These are phyloP conservation scores for Penicillium hordei DNA, from an alignment of 2,329 filamentous ascomycete species.

Conservation along the genomic window DNA sequence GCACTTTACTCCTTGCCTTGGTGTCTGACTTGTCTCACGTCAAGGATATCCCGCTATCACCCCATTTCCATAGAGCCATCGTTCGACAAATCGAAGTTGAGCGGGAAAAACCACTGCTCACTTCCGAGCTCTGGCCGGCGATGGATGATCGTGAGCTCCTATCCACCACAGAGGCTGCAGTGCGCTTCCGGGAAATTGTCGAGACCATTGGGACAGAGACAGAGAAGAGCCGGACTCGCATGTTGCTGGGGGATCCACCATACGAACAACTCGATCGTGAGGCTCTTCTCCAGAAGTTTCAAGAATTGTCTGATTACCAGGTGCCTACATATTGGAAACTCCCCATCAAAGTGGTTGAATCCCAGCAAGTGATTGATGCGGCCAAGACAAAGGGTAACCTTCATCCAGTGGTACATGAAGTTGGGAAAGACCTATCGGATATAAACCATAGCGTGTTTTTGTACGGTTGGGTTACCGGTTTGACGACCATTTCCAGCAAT, in stretches of 20 bases:
- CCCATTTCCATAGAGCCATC: conserved; percentile 61
- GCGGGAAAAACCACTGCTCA: conserved; percentile 58
- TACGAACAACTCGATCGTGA: conserved; percentile 34
- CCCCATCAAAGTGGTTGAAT: conserved; percentile 59
- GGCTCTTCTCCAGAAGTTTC: conserved; percentile 39
- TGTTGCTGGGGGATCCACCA: conserved; percentile 56
- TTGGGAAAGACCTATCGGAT: conserved; percentile 52
- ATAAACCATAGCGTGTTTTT: conserved; percentile 71
- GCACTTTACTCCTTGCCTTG: conserved; percentile 69
- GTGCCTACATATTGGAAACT: conserved; percentile 58
- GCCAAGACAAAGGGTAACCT: conserved; percentile 41
- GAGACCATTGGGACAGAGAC: conserved; percentile 61
- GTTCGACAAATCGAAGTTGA: conserved; percentile 66
- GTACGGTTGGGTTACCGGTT: conserved; percentile 64
- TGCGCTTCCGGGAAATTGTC: conserved; percentile 67
- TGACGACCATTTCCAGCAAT: conserved; percentile 72
- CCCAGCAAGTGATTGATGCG: conserved; percentile 43
- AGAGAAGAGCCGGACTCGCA: conserved; percentile 59
- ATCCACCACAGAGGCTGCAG: conserved; percentile 65
- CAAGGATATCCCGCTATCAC: conserved; percentile 43
- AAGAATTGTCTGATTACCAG: conserved; percentile 53
- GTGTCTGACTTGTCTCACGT: conserved; percentile 71
- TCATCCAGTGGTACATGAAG: conserved; percentile 46
- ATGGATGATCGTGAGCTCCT: conserved; percentile 59
- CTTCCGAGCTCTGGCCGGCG: conserved; percentile 62